Evolutionary conservation across 495 filamentous ascomycete genomes (phyloP), one percentile per base, ranked within the genome.

Genomic region (Penicillium chermesinum): DNA sequence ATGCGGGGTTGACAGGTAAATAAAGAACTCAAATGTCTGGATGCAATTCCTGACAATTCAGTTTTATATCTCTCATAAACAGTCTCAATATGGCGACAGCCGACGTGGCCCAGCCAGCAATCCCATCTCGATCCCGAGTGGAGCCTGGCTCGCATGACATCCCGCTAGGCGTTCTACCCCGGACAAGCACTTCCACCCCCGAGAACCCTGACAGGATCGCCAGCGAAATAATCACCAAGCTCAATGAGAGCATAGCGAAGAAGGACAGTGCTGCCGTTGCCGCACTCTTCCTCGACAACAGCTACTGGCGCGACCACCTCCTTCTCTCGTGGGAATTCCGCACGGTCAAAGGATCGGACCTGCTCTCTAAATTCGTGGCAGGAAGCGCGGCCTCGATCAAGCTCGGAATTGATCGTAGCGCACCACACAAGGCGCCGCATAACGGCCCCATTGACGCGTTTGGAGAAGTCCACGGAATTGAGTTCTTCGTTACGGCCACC

Each of bases 101-200:
- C 30, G 44, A 55, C 4, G 35, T 44, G n/a, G 38, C 37, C 3
- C 44, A 35, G 32, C 10, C 18, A 17, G 16, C 34, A 2, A 6
- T 56, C n/a, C 69, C 64, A n/a, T 81, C 81, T 16, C 69, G 72
- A 55, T 71, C 84, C 44, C 72, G 78, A 37, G 60, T 76, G 30
- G 82, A 80, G 51, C 76, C 81, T 1, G 83, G 83, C 25, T 86
- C 83, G 3, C 50, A 70, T 55, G 77, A 79, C 46, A 65, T 81
- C 42, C 63, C 70, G 2, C 39, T 65, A 2, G 69, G 66, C 3
- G 46, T 53, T 22, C 64, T 71, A 37, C 69, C 69, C n/a, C 18
- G 42, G 38, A 63, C 67, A 5, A 56, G 46, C 41, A 46, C 55
- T 2, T 49, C 54, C 2, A 55, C 62, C 33, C 52, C 66, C 7